These are phyloP conservation scores for Rhizopogon rudus DNA, from an alignment of 768 basidiomycete genomes.

Conservation along the genomic window DNA sequence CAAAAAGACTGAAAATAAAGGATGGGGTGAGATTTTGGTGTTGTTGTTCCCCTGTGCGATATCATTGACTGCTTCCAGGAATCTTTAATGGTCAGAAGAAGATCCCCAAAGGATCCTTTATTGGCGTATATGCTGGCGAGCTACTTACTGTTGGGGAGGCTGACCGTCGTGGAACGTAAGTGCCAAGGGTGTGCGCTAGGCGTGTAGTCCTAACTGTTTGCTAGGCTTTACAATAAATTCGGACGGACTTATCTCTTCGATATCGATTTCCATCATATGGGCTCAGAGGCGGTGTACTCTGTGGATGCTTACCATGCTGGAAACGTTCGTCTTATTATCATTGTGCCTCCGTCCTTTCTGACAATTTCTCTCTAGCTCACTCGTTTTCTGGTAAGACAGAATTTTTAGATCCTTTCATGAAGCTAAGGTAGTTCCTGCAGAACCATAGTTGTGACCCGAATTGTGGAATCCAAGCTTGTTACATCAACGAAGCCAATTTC, in stretches of 20 bases:
- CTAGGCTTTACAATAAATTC: constrained; percentile 67
- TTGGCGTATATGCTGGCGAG: constrained; percentile 88
- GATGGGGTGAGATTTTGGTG: constrained; percentile 62
- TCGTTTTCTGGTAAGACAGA: constrained; percentile 67
- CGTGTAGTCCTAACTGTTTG: constrained; percentile 1
- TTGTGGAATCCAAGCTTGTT: constrained; percentile 61
- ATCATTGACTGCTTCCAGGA: constrained; percentile 36
- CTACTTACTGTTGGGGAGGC: constrained; percentile 64
- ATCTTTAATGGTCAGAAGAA: constrained; percentile 62
- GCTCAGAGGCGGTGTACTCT: constrained; percentile 38
- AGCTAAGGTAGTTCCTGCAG: constrained; percentile 30
- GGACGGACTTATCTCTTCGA: constrained; percentile 82
- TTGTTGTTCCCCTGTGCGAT: not conserved
- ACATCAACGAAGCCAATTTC: constrained; percentile 73
- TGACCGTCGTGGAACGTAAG: constrained; percentile 64
- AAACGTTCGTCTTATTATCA: constrained; percentile 49
- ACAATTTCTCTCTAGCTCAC: constrained; percentile 58
- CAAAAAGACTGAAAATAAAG: constrained; percentile 68
- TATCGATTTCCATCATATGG: constrained; percentile 71
- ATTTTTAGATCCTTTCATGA: not conserved
- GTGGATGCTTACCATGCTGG: constrained; percentile 89
- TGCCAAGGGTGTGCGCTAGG: not conserved
- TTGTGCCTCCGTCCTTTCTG: not conserved
- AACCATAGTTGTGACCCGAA: constrained; percentile 94
- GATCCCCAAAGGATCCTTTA: constrained; percentile 64